Evolutionary conservation across 2,329 filamentous ascomycete genomes (phyloP), one percentile per base, ranked within the genome.

Genomic region (Bipolaris bicolor): DNA sequence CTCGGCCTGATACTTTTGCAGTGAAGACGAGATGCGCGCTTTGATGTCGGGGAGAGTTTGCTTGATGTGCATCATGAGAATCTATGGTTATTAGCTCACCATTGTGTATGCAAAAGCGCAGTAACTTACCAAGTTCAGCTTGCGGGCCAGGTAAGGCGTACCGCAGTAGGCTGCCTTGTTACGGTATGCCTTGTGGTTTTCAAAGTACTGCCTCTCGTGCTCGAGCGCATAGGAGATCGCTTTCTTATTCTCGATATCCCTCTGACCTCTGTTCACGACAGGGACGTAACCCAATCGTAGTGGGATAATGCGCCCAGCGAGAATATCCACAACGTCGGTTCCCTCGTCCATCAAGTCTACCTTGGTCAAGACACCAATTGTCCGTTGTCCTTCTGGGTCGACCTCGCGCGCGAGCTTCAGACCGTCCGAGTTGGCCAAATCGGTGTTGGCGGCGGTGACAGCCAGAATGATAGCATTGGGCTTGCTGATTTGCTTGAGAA

Each of bases 11-110:
- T 99, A 99, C 77, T 99, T 99, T 75, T 93, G 89, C 58, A 99
- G 83, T 13, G 94, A 97, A 66, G 91, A 90, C n/a, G 90, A 86
- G 69, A 99, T 99, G 63, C 96, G 90, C 13, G 91, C 92, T 82
- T 99, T 99, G 83, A 99, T 99, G 75, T 99, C 95, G 39, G 95
- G 95, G 13, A 99, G 86, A 1, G 95, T 99, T 82, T 99, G 94
- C 81, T 99, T 99, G 83, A 99, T 99, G 82, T 99, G 95, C 95
- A 99, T 99, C 94, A 99, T 98, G 68, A 99, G 85, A 74, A 99
- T 98, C 84, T 86, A 71, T 13, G 48, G 31, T 2, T 7, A 65
- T 78, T 63, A 77, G 74, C 52, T 6, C 61, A 20, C 45, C 33
- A 20, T 20, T n/a, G 16, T 7, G n/a, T 5, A 16, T 20, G 16